Conservation (phyloP, 2,329 filamentous ascomycete genomes). For the Calonectria pteridis region DNA sequence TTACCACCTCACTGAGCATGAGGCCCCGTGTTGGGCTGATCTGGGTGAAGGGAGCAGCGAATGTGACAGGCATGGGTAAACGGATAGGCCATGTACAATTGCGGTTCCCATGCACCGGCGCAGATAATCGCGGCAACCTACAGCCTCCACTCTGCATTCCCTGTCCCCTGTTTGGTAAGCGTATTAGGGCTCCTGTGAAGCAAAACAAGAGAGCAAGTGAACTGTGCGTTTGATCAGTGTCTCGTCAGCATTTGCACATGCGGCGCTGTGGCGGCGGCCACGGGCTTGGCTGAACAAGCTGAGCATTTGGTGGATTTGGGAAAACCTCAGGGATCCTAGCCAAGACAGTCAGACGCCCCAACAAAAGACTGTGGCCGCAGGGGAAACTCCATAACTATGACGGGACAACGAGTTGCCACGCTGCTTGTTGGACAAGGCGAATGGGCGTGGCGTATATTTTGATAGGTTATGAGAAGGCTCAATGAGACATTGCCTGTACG, state of each 20-base stretch:
- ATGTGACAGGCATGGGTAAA: constrained; percentile 17
- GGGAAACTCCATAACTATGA: background rate
- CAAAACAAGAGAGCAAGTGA: background rate
- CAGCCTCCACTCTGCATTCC: constrained; percentile 6
- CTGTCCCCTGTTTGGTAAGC: background rate
- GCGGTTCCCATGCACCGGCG: constrained; percentile 30
- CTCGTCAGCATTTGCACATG: background rate
- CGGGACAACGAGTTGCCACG: background rate
- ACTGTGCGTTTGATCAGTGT: background rate
- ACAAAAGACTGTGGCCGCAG: background rate
- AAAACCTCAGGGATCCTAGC: constrained; percentile 25
- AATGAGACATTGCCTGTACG: background rate
- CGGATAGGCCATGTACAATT: constrained; percentile 25
- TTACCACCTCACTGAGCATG: background rate
- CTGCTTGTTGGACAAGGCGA: background rate
- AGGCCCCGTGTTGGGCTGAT: constrained; percentile 2
- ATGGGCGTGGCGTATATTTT: background rate
- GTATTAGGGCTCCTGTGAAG: background rate
- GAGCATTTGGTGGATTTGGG: constrained; percentile 15
- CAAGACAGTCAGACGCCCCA: constrained; percentile 29
- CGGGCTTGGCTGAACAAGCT: constrained; percentile 7
- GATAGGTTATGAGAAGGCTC: background rate
- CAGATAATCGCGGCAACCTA: constrained; percentile 26
- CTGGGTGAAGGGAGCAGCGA: constrained; percentile 28
- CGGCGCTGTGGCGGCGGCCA: background rate